A percentile compares a stretch with the other conserved stretches of the same genome.
phyloP scores from a whole-genome alignment of 2,329 filamentous ascomycete species.

The Paramyrothecium roridum region DNA sequence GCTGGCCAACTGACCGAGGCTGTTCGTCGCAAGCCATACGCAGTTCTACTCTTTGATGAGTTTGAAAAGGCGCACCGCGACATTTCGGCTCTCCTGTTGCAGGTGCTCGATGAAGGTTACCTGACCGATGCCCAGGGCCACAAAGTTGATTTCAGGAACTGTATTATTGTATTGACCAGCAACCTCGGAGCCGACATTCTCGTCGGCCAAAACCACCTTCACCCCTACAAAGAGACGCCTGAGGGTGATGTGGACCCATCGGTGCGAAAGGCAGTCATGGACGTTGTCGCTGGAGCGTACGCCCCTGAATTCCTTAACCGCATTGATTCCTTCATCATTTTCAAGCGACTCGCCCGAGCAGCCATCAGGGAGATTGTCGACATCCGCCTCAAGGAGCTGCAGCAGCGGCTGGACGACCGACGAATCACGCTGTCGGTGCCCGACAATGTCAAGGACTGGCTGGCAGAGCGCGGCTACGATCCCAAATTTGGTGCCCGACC shows the following conservation, averaged over 20 bases:
- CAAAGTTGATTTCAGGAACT: slow-evolving; percentile 95
- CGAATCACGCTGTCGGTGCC: slow-evolving; percentile 74
- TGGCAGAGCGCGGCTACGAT: slow-evolving; percentile 87
- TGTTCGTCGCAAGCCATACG: slow-evolving; percentile 90
- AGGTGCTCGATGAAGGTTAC: slow-evolving; percentile 95
- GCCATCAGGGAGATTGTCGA: slow-evolving; percentile 92
- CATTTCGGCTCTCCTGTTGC: slow-evolving; percentile 85
- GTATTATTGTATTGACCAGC: slow-evolving; percentile 92
- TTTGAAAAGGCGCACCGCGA: slow-evolving; percentile 97
- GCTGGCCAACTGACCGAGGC: slow-evolving; percentile 95
- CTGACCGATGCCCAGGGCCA: slow-evolving; percentile 93
- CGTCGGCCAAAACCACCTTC: slow-evolving; percentile 66
- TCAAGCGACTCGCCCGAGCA: slow-evolving; percentile 75
- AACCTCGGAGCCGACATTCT: slow-evolving; percentile 93
- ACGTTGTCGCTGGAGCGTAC: slow-evolving; percentile 72
- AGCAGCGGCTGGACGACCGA: slow-evolving; percentile 77
- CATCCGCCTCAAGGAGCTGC: slow-evolving; percentile 82
- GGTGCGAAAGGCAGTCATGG: slow-evolving; percentile 80
- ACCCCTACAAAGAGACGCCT: slow-evolving; percentile 59
- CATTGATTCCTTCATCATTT: slow-evolving; percentile 95
- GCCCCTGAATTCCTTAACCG: slow-evolving; percentile 95
- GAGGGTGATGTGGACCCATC: slow-evolving; percentile 69
- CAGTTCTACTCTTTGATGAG: slow-evolving; percentile 91
- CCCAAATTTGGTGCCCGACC: slow-evolving; percentile 88
- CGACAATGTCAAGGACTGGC: slow-evolving; percentile 74